Evolutionary conservation across 331 rosid species (phyloP).

Genomic region (Pyracantha coccinea): DNA sequence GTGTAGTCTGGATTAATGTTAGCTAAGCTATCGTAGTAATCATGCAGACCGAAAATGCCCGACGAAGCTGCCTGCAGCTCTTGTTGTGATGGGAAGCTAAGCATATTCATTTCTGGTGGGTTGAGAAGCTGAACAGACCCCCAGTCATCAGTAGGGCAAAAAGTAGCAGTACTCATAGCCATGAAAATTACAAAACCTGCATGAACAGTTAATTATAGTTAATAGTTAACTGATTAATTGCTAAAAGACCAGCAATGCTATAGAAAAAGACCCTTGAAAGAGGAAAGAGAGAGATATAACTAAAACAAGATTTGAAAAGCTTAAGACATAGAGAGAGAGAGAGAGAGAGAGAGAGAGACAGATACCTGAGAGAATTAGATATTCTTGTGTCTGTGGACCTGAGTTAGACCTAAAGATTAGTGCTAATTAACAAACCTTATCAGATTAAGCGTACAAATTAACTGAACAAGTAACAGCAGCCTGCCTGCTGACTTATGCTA

Average conservation of each 20-base stretch:
- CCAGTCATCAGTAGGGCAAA: slow-evolving; percentile 4
- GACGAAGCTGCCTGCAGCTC: not conserved
- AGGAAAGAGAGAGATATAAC: not conserved
- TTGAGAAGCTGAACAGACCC: slow-evolving; percentile 3
- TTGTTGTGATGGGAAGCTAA: slow-evolving; percentile 12
- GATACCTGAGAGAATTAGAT: not conserved
- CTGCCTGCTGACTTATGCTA: not conserved
- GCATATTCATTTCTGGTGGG: not conserved
- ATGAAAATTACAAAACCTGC: not conserved
- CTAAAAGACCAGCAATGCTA: not conserved
- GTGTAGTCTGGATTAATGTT: not conserved
- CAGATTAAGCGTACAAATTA: not conserved
- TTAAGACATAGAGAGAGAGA: not conserved
- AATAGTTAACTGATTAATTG: not conserved
- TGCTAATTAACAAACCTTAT: not conserved
- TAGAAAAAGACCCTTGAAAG: not conserved
- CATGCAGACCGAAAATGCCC: not conserved
- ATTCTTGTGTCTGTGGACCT: slow-evolving; percentile 5
- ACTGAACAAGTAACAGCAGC: not conserved
- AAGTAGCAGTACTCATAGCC: slow-evolving; percentile 5
- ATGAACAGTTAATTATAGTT: not conserved
- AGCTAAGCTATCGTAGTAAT: not conserved
- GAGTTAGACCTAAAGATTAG: slow-evolving; percentile 4
- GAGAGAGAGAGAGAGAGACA: not conserved
- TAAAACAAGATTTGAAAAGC: not conserved